Percentiles rank a stretch among this genome's conserved stretches.
Evolutionary conservation across 2,329 filamentous ascomycete species (phyloP).

Genomic region (Colletotrichum cordylinicola): DNA sequence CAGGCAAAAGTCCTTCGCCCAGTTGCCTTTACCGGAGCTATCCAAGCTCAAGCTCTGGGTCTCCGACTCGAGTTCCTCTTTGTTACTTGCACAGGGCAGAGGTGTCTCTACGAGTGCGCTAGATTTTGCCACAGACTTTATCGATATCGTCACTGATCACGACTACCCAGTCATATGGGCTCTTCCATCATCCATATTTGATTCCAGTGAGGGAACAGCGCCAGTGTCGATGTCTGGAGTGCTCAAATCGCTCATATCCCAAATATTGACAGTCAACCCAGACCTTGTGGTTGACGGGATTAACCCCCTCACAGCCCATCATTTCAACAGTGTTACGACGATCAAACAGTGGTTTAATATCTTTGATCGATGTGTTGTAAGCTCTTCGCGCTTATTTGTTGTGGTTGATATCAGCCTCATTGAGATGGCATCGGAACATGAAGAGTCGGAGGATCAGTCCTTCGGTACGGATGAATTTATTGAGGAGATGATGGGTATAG

Average conservation of each 20-base stretch:
- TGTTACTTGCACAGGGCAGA: neutral
- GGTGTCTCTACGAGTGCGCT: neutral
- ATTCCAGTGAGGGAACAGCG: accelerated
- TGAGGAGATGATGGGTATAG: accelerated
- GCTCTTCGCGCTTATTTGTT: neutral
- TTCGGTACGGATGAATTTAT: neutral
- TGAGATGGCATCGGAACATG: neutral
- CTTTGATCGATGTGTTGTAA: neutral
- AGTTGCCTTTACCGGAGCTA: accelerated
- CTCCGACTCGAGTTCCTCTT: neutral
- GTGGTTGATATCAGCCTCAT: neutral
- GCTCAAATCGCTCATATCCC: neutral
- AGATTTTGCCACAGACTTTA: neutral
- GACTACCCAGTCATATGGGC: neutral
- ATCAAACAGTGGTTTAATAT: neutral
- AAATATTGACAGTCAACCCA: neutral
- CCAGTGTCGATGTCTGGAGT: neutral
- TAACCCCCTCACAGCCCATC: accelerated
- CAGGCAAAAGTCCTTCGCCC: neutral
- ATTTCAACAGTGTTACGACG: neutral
- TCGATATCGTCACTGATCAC: neutral
- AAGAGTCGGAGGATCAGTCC: accelerated
- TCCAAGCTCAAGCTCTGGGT: neutral
- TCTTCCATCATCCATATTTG: neutral
- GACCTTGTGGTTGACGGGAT: accelerated